Base-by-base conservation (phyloP, 2,329 filamentous ascomycete species). In the Paramyrothecium sp. region DNA sequence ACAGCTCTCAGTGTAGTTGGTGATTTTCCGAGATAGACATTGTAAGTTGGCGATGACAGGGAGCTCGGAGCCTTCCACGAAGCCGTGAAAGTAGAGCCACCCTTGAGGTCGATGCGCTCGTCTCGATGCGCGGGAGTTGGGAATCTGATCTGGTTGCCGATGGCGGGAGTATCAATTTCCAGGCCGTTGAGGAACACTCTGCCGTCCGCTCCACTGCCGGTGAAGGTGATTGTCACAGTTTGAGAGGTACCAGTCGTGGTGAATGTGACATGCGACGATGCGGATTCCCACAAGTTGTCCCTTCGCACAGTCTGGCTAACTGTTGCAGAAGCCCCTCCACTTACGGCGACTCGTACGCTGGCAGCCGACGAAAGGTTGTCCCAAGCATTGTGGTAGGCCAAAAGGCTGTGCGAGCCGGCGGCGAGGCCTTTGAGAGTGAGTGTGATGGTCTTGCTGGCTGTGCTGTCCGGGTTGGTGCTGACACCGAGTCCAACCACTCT, bases 221-320 rank as follows among this genome's bases (percentile, higher is more conserved):
- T 64, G 48, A 62, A 68, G 2, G 62, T 58, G 47, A 72, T 63
- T 46, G 63, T 61, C n/a, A 69, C 67, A 26, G 21, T 51, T 13
- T 66, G 59, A 3, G 53, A 22, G 1, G 61, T 55, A 3, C 60
- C 56, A 0, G 61, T 60, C 3, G 61, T 62, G 1, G 60, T 60
- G 54, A 72, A 70, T 0, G 51, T 63, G 16, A 69, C 38, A 44
- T 69, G 69, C 1, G 69, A 71, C 16, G 61, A 57, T 10, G 64
- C 63, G 12, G 69, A 53, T 33, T 71, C 65, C 68, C 68, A 72
- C 16, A 71, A 63, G 52, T 69, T 72, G 56, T 71, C 68, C 2
- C 62, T 58, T 2, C 69, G 49, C n/a, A 51, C 21, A 17, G 5
- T 51, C 23, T 51, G 49, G 47, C 49, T 19, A 17, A 51, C 49